Base-by-base conservation (phyloP, 257 asterid species). In the Solanum habrochaites region DNA sequence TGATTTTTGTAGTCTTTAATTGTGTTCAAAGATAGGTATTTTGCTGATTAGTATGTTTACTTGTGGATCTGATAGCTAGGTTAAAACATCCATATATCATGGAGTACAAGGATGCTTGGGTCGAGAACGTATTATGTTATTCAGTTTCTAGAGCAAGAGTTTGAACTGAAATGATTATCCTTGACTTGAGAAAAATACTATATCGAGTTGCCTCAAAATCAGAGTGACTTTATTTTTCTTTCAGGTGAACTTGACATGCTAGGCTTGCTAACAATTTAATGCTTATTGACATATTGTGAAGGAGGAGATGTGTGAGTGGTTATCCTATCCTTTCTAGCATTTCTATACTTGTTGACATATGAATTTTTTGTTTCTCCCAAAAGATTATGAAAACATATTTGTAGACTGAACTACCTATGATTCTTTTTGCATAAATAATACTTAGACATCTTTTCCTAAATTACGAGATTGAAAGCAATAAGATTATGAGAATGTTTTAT, bases 31-130 rank as follows among this genome's bases (percentile, higher is more conserved):
- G 37, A 35, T 4, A 35, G 5, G 6, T 35, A 31, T 35, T 12
- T n/a, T 21, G 29, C 7, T 73, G 47, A 73, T 73, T 73, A 35
- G 35, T 15, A 18, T 58, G 23, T 58, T 8, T 56, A 62, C 27
- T 72, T 35, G 37, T 97, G 98, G 89, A 89, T 91, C 89, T 92
- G 86, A 92, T 95, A 72, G 92, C 93, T 7, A 94, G 93, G 85
- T 88, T 97, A 85, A 86, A 87, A 20, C 99, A 97, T 89, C 99
- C 99, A 3, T 97, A 97, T 86, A 94, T 95, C 11, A 92, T 95
- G 82, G 94, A 94, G 82, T 97, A 89, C 89, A 97, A 94, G 88
- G 98, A 96, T 92, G 95, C 97, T 87, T 97, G 99, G 99, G 94
- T 95, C 66, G 99, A 96, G 40, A 93, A 95, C 98, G 99, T 94